Evolutionary conservation across 306 rosid genomes (phyloP), one percentile per base, ranked within the genome.

Genomic region (Pterocarpus macrocarpus): DNA sequence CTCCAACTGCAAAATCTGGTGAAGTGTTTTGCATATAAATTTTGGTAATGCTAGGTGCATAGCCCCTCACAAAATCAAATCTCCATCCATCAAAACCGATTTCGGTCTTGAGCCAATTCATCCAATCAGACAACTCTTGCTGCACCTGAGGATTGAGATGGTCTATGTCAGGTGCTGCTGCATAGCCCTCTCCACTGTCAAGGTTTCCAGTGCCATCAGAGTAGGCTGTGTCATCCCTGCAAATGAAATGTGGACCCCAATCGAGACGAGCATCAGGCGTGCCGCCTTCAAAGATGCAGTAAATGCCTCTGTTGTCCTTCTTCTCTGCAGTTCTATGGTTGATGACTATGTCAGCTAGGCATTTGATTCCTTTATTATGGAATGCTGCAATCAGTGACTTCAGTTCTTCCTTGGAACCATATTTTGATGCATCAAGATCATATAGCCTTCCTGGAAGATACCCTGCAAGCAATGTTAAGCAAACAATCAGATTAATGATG

Each of bases 401-500:
- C 12, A 94, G 71, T 43, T 91, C 97, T 12, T 86, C 80, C 69
- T 86, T 80, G 15, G 86, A 36, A 47, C 97, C 97, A 36, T 85
- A 94, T 41, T 73, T 88, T 57, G 98, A 94, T 71, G 93, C 92
- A 75, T 89, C 85, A 5, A 94, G 92, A 88, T 94, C 97, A 63
- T 94, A 94, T 16, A 92, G 90, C 84, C 94, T 92, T 79, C 98
- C 97, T 0, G 97, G 94, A 85, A 91, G 77, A 70, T 92, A 94
- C 56, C 97, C 97, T 90, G 75, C 11, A 69, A 9, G 4, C 15
- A 47, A 47, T 47, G 2, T 47, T 47, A 9, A 43, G 10, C 11
- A 47, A 9, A 47, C 53, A 47, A 47, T 47, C 53, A 47, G 4
- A 47, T 47, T 5, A 41, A 41, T 41, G 2, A 0, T 43, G 47